These are phyloP conservation scores for Pseudogymnoascus sp. DNA, from an alignment of 2,329 filamentous ascomycete genomes.

Conservation along the genomic window DNA sequence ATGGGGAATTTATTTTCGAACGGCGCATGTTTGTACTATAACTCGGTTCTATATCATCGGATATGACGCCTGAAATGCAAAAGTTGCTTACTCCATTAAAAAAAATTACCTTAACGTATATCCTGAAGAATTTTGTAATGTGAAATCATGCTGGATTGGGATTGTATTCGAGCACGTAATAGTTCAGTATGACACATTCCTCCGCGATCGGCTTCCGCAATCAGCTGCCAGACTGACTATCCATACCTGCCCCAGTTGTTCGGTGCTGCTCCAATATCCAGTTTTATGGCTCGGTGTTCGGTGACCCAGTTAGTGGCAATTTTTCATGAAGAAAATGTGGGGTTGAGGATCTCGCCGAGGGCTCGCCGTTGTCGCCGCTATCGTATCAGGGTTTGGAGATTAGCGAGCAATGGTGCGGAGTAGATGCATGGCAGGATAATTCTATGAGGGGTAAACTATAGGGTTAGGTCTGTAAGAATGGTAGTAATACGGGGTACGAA, in stretches of 20 bases:
- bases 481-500: not conserved
- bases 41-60: constrained; percentile 17
- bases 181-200: not conserved
- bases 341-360: not conserved
- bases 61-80: constrained; percentile 25
- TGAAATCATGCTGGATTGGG: not conserved
- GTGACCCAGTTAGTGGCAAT: not conserved
- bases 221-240: not conserved
- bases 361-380: not conserved
- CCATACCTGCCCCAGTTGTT: not conserved
- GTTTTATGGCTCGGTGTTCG: constrained; percentile 1
- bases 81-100: constrained; percentile 20
- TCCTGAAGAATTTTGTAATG: not conserved
- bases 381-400: not conserved
- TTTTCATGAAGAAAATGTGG: not conserved
- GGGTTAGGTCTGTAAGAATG: not conserved
- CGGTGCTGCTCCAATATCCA: constrained; percentile 1
- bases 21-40: constrained; percentile 29
- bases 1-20: constrained; percentile 10
- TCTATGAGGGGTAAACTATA: not conserved
- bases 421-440: not conserved
- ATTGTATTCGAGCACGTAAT: not conserved
- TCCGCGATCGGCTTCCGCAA: constrained; percentile 19
- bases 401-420: not conserved
- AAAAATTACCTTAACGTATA: not conserved